Base-by-base conservation (phyloP, 352 stramenopile species). In the Pythium dissimile region DNA sequence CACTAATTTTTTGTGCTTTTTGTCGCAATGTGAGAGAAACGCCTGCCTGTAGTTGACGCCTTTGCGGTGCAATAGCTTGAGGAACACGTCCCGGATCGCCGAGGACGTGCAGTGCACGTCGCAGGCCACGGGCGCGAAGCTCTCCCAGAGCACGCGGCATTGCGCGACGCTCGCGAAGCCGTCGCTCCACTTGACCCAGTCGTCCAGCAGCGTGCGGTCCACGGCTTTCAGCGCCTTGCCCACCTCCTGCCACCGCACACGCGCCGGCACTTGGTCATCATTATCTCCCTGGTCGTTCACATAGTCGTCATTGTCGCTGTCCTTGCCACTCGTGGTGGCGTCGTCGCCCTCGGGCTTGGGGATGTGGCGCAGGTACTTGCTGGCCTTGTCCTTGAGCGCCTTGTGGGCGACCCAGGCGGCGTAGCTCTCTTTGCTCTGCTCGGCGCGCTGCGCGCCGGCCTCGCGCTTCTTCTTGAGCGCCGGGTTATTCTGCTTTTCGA, bases 61-160 rank as follows among this genome's bases (percentile, higher is more conserved):
- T 20, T 82, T 84, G n/a, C 84, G 81, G 58, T 95, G 84, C 18
- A 97, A 71, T 30, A 97, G 70, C 72, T 97, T 97, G 42, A 97
- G 73, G 43, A 97, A 95, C 28, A 95, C 82, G 54, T 95, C 86
- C 20, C 89, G 86, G 26, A 96, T 74, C 5, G 84, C 79, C 11
- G 84, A 96, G 27, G 86, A 95, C 18, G 83, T 81, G 59, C 78
- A 92, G 68, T 96, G 89, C 0, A 94, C 86, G 55, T 97, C 89
- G 60, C 89, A 97, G 10, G 84, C 80, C 18, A 89, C 66, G 0
- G 89, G 90, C 16, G 73, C 49, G 48, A 96, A 94, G 41, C 73
- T 87, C 54, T 97, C 87, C 89, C 88, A 97, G 26, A 95, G 65
- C 47, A 89, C 74, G 20, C 87, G 83, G 51, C 77, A 90, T 1